Evolutionary conservation across 2,329 filamentous ascomycete genomes (phyloP), one percentile per base, ranked within the genome.

Genomic region (Penicillium sp.): DNA sequence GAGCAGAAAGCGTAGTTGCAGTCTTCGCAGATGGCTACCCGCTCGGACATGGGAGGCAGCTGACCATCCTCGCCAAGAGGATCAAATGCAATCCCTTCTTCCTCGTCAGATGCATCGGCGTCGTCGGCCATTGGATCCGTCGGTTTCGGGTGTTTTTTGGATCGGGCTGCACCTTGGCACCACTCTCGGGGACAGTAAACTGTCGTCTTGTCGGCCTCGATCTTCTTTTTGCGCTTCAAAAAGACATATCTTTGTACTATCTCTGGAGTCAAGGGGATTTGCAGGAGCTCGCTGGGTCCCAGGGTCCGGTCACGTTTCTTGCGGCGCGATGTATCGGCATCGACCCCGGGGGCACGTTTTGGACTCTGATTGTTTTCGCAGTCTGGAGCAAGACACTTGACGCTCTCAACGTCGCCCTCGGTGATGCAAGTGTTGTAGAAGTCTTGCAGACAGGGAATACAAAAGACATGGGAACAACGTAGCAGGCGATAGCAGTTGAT

Each of bases 401-500:
- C 85, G 6, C 81, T 81, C 42, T 83, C 78, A 15, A 98, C 76
- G 61, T 95, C 86, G 1, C 93, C 93, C 64, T 95, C 88, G 0
- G 77, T 82, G 61, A 98, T 96, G 57, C 89, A 90, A 55, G 83
- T 85, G 59, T 86, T 89, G 77, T 95, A 97, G 60, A 92, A 96
- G 60, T 92, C 89, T 55, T 88, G 86, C 2, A 98, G 76, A 64
- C 93, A 98, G n/a, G 82, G 71, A 15, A 86, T 74, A 68, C 93
- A 98, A 65, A 97, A 98, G 32, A 97, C 89, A 66, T 98, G 92
- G 0, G 82, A 83, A 68, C 93, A 98, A 50, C 86, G 83, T 40
- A 87, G 72, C 78, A 97, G 84, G 37, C 82, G 81, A 72, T 97
- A 87, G 67, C 93, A 97, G 9, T 77, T 80, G 0, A 75, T 71